Evolutionary conservation across 2,329 filamentous ascomycete species (phyloP).

Genomic region (Verticillium klebahnii): DNA sequence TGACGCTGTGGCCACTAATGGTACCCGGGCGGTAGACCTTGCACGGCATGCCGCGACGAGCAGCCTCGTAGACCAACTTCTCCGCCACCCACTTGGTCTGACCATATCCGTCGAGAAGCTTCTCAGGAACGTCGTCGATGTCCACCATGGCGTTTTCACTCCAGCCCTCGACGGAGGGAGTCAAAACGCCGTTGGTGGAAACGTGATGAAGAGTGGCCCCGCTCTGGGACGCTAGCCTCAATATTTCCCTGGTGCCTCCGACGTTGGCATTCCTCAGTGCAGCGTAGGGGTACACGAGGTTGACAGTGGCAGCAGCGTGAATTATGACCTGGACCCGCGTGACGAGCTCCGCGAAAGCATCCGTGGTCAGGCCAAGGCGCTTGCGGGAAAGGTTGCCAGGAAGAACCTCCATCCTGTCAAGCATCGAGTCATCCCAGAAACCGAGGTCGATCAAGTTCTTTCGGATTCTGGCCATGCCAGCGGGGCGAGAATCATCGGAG

Average conservation of each 20-base stretch:
- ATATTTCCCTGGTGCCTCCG: constrained; percentile 70
- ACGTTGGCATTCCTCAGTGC: constrained; percentile 71
- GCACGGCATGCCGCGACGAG: constrained; percentile 63
- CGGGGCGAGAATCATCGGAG: constrained; percentile 56
- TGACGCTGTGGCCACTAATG: constrained; percentile 71
- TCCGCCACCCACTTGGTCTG: constrained; percentile 82
- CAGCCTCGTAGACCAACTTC: constrained; percentile 66
- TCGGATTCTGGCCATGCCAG: constrained; percentile 67
- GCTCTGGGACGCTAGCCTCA: constrained; percentile 63
- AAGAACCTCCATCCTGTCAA: constrained; percentile 73
- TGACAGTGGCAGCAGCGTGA: constrained; percentile 74
- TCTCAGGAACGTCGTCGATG: constrained; percentile 63
- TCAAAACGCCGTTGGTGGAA: constrained; percentile 76
- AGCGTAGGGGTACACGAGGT: constrained; percentile 77
- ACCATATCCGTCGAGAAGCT: constrained; percentile 68
- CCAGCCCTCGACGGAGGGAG: constrained; percentile 67
- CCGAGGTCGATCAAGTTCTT: constrained; percentile 74
- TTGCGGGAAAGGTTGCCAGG: constrained; percentile 68
- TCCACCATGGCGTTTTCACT: constrained; percentile 63
- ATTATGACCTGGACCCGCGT: constrained; percentile 66
- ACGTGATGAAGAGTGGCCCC: constrained; percentile 73
- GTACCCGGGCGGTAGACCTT: constrained; percentile 71
- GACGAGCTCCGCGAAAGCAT: constrained; percentile 62
- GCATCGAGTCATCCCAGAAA: constrained; percentile 70
- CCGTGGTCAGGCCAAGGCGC: constrained; percentile 62